These are phyloP conservation scores for Marasmius fiardii DNA, from an alignment of 1,284 basidiomycete genomes.

Conservation along the genomic window DNA sequence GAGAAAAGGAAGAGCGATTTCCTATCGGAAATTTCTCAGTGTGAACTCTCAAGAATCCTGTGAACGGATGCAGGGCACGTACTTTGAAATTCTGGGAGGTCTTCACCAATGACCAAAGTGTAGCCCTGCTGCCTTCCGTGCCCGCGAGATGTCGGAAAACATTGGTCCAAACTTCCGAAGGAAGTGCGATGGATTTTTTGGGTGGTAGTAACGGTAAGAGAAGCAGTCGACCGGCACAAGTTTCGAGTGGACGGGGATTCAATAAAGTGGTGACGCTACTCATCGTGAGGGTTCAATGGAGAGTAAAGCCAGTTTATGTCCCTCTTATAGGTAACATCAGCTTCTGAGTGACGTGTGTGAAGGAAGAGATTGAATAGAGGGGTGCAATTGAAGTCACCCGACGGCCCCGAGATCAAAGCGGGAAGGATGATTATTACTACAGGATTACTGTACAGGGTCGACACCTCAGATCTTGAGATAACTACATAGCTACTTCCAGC, in stretches of 20 bases:
- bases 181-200: conserved; percentile 50
- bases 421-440: neutral
- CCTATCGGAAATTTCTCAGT: conserved; percentile 36
- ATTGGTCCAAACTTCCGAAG: conserved; percentile 66
- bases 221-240: conserved; percentile 52
- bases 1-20: conserved; percentile 62
- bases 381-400: too few relatives aligned
- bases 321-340: neutral
- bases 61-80: conserved; percentile 17
- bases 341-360: neutral
- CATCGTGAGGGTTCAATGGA: neutral
- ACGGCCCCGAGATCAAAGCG: neutral
- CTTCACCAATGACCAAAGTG: conserved; percentile 42
- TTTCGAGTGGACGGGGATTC: conserved; percentile 33
- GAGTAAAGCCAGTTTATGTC: neutral
- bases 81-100: conserved; percentile 77
- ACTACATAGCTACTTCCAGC: too few relatives aligned
- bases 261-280: conserved; percentile 25
- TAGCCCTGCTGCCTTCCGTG: conserved; percentile 16
- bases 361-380: too few relatives aligned
- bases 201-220: conserved; percentile 65
- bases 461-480: too few relatives aligned
- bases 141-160: conserved; percentile 40
- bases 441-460: too few relatives aligned
- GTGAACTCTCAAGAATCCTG: conserved; percentile 5